Percentiles rank a stretch among this genome's conserved stretches.
phyloP scores from a whole-genome alignment of 169 alveolate genomes.

The Pseudocohnilembus persalinus region DNA sequence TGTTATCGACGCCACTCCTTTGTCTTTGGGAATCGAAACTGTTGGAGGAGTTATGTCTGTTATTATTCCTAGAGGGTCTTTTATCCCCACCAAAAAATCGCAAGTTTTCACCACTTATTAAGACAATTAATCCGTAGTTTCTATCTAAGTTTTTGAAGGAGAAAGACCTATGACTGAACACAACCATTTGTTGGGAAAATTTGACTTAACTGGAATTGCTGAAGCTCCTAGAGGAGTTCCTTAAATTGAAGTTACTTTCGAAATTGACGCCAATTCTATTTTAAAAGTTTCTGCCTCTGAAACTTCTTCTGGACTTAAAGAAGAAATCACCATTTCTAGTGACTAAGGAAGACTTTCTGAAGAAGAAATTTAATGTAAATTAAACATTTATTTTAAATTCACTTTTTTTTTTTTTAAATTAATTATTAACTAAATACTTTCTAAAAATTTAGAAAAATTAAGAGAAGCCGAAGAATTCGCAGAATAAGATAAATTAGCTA shows the following conservation, averaged over 20 bases:
- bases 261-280: slow-evolving; percentile 96
- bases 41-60: slow-evolving; percentile 97
- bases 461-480: slow-evolving; percentile 95
- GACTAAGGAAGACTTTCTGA: slow-evolving; percentile 94
- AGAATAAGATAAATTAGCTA: slow-evolving; percentile 91
- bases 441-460: slow-evolving; percentile 70
- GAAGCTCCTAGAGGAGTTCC: slow-evolving; percentile 97
- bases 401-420: neutral
- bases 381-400: neutral
- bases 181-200: slow-evolving; percentile 94
- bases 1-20: slow-evolving; percentile 95
- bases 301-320: slow-evolving; percentile 93
- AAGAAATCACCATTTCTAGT: slow-evolving; percentile 94
- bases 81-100: slow-evolving; percentile 95
- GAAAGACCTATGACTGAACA: slow-evolving; percentile 98
- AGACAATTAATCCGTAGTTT: slow-evolving; percentile 95
- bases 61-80: slow-evolving; percentile 93
- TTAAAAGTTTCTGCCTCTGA: slow-evolving; percentile 94
- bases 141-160: slow-evolving; percentile 95
- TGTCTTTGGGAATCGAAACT: slow-evolving; percentile 96
- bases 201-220: slow-evolving; percentile 95
- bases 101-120: slow-evolving; percentile 95
- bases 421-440: neutral
- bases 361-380: slow-evolving; percentile 90
- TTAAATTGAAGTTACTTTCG: slow-evolving; percentile 96